Evolutionary conservation across 225 moss, liverwort and hornwort genomes (phyloP).

Genomic region (Bryoerythrophyllum caledonicum): DNA sequence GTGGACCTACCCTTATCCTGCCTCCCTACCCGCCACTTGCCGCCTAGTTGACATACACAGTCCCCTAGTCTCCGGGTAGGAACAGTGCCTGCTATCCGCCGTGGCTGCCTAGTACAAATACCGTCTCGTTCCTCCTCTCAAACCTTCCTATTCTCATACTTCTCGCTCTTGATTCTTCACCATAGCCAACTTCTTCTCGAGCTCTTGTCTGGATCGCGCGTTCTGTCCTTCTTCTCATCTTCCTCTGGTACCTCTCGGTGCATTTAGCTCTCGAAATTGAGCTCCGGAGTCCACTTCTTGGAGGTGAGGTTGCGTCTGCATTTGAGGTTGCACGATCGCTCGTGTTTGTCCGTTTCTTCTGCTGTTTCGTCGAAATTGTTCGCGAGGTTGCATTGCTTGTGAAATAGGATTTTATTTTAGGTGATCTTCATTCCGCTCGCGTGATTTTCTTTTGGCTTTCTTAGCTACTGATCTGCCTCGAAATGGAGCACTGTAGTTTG

Average conservation of each 20-base stretch:
- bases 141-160: too few species aligned
- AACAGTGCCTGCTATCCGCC: too few species aligned
- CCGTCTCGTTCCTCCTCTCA: neutral
- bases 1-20: too few species aligned
- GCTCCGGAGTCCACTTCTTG: neutral
- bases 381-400: neutral
- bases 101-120: constrained; percentile 34
- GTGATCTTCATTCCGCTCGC: neutral
- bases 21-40: neutral
- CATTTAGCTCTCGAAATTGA: neutral
- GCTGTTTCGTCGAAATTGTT: too few species aligned
- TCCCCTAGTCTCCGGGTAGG: too few species aligned
- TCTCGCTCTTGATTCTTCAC: neutral
- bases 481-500: constrained; percentile 9
- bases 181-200: neutral
- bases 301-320: too few species aligned
- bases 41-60: too few species aligned
- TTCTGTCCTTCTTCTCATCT: neutral
- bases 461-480: neutral
- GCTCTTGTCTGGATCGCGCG: neutral
- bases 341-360: too few species aligned
- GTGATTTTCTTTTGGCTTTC: neutral
- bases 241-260: neutral
- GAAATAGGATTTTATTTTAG: neutral
- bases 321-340: too few species aligned